Percentiles rank a stretch among this genome's conserved stretches.
Conservation (phyloP, 768 basidiomycete species). For the Podaxis mareebaensis region DNA sequence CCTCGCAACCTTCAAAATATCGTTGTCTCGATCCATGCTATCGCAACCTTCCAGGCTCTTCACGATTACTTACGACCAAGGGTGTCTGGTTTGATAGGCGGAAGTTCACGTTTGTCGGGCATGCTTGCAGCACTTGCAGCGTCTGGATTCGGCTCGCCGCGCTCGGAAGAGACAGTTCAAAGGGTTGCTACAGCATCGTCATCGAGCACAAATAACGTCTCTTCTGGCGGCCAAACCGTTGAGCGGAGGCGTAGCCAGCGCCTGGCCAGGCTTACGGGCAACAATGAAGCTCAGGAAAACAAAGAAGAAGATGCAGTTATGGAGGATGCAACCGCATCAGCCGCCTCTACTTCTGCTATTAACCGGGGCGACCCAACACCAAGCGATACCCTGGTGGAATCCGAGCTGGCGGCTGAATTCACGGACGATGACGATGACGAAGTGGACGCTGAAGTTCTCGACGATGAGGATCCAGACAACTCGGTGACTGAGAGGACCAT, state of each 20-base stretch:
- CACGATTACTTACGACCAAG: conserved; percentile 95
- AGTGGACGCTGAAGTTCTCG: conserved; percentile 86
- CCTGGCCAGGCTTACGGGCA: conserved; percentile 60
- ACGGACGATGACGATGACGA: conserved; percentile 89
- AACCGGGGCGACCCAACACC: conserved; percentile 38
- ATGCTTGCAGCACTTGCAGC: conserved; percentile 92
- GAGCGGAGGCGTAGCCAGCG: conserved; percentile 80
- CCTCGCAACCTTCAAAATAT: conserved; percentile 87
- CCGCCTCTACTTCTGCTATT: conserved; percentile 19
- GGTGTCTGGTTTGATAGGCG: conserved; percentile 68
- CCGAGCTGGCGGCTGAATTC: conserved; percentile 71
- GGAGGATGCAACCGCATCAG: conserved; percentile 17
- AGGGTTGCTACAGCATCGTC: conserved; percentile 25
- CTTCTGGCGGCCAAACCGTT: conserved; percentile 36
- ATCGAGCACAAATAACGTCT: conserved; percentile 26
- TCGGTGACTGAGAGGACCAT: conserved; percentile 81
- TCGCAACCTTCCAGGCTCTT: conserved; percentile 96
- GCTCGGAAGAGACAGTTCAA: conserved; percentile 38
- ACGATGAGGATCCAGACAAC: conserved; percentile 81
- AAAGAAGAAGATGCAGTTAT: conserved; percentile 14
- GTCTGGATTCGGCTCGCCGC: conserved; percentile 61
- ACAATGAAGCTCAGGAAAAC: conserved; percentile 14
- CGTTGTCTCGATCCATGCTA: conserved; percentile 96
- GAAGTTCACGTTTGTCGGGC: conserved; percentile 71
- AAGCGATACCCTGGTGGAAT: conserved; percentile 63